Conservation (phyloP, 495 filamentous ascomycete species). For the Xylaria acuta region DNA sequence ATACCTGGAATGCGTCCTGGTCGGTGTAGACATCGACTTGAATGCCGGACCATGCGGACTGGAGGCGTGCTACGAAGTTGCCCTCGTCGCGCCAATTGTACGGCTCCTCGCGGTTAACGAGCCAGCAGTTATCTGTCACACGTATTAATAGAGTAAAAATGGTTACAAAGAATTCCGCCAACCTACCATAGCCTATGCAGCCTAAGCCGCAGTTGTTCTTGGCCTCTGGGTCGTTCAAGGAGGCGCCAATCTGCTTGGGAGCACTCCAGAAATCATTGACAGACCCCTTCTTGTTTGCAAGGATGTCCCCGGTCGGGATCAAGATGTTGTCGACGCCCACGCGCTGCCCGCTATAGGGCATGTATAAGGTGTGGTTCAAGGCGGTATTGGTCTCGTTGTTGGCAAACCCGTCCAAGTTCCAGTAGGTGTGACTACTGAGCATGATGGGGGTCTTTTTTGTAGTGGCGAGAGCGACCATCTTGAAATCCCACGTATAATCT, state of each 20-base stretch:
- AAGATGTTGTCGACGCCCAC: slow-evolving; percentile 76
- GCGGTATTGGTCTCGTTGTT: slow-evolving; percentile 64
- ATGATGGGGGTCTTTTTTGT: slow-evolving; percentile 71
- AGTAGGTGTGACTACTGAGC: slow-evolving; percentile 75
- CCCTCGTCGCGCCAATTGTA: slow-evolving; percentile 63
- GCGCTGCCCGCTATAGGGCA: slow-evolving; percentile 74
- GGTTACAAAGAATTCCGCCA: background rate
- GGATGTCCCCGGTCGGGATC: slow-evolving; percentile 79
- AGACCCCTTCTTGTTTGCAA: slow-evolving; percentile 62
- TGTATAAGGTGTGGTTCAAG: slow-evolving; percentile 74
- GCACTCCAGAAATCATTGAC: slow-evolving; percentile 76
- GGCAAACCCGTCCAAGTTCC: slow-evolving; percentile 84
- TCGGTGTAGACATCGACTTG: slow-evolving; percentile 74
- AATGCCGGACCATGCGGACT: slow-evolving; percentile 72
- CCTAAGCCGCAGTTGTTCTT: slow-evolving; percentile 68
- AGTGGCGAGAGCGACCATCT: slow-evolving; percentile 60
- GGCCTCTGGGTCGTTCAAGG: slow-evolving; percentile 63
- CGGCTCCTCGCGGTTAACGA: slow-evolving; percentile 51
- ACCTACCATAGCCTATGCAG: slow-evolving; percentile 79
- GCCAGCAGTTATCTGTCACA: slow-evolving; percentile 59
- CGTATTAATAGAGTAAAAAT: background rate
- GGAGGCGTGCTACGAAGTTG: slow-evolving; percentile 64
- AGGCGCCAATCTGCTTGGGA: slow-evolving; percentile 77
- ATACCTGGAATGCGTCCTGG: slow-evolving; percentile 80
- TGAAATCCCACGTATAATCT: slow-evolving; percentile 59